phyloP scores from a whole-genome alignment of 768 basidiomycete species.

The Mycena olivaceomarginata region DNA sequence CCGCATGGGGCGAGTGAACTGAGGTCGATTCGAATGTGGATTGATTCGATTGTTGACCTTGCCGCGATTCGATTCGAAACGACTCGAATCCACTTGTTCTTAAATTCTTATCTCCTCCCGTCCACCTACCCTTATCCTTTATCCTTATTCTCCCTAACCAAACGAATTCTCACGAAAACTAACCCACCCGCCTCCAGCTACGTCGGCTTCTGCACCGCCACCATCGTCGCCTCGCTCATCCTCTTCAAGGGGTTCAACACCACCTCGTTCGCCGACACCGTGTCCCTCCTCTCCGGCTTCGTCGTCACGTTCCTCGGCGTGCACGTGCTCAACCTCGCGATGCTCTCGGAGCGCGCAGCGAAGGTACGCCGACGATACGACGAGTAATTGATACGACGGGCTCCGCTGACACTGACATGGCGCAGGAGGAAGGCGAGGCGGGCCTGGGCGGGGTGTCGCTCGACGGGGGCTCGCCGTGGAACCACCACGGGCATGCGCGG shows the following conservation, averaged over 20 bases:
- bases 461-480: slow-evolving; percentile 56
- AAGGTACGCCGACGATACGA: neutral
- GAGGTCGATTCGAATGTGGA: too few relatives aligned
- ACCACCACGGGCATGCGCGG: slow-evolving; percentile 10
- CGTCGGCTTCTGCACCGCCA: slow-evolving; percentile 95
- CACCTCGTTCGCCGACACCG: slow-evolving; percentile 82
- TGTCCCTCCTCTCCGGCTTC: slow-evolving; percentile 75
- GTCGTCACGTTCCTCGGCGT: slow-evolving; percentile 54
- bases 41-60: too few relatives aligned
- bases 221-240: slow-evolving; percentile 94
- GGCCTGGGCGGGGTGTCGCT: slow-evolving; percentile 4
- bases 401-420: too few relatives aligned
- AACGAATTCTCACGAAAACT: too few relatives aligned
- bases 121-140: too few relatives aligned
- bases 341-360: slow-evolving; percentile 23
- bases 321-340: slow-evolving; percentile 42
- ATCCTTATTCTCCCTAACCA: too few relatives aligned
- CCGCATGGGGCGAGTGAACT: too few relatives aligned
- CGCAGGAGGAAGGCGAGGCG: too few relatives aligned
- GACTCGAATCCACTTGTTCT: too few relatives aligned
- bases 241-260: slow-evolving; percentile 99
- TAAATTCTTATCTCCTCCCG: too few relatives aligned
- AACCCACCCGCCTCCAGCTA: slow-evolving; percentile 61
- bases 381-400: too few relatives aligned
- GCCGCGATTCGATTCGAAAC: too few relatives aligned